phyloP scores from a whole-genome alignment of 495 filamentous ascomycete species.

The Podospora anserina region DNA sequence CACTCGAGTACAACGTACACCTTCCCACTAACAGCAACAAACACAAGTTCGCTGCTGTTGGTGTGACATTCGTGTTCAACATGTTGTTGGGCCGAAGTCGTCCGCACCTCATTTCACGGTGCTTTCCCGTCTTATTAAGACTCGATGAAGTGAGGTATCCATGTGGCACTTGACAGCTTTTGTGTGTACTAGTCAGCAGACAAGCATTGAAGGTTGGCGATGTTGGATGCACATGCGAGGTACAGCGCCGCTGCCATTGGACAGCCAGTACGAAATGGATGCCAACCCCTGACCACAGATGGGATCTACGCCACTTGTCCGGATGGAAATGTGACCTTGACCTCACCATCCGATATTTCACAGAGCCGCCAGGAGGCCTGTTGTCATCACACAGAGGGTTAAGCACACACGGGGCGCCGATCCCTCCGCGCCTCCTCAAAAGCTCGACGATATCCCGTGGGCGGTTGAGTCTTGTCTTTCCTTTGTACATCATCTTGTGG shows the following conservation, averaged over 20 bases:
- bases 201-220: neutral
- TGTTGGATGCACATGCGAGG: neutral
- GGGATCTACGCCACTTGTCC: neutral
- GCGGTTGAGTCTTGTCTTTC: neutral
- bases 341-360: neutral
- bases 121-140: neutral
- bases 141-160: neutral
- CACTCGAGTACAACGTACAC: neutral
- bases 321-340: neutral
- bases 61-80: neutral
- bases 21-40: neutral
- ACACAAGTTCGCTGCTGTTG: neutral
- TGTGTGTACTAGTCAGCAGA: neutral
- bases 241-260: neutral
- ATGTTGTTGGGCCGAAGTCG: neutral
- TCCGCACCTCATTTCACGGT: neutral
- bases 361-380: neutral
- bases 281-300: slow-evolving; percentile 1
- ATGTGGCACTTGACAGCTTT: neutral
- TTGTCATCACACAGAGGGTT: neutral
- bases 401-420: neutral
- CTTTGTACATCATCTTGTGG: neutral
- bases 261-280: neutral
- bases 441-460: neutral
- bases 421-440: neutral